phyloP scores from a whole-genome alignment of 2,329 filamentous ascomycete species.

The Fusarium nanum region DNA sequence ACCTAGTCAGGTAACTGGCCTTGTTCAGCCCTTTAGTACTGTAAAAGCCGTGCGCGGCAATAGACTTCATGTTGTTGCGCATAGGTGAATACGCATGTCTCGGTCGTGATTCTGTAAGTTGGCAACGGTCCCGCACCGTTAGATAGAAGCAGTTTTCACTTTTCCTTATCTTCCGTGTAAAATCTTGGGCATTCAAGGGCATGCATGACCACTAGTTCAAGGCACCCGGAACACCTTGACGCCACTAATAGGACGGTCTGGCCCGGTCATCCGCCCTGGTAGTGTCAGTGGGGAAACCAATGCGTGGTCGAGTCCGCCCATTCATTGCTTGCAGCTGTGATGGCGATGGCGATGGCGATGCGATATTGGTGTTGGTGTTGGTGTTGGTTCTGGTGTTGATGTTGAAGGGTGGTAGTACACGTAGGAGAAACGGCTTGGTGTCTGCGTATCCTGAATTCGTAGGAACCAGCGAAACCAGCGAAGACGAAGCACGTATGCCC shows the following conservation, averaged over 20 bases:
- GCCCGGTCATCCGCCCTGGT: slow-evolving; percentile 25
- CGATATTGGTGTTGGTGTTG: not conserved
- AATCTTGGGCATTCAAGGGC: not conserved
- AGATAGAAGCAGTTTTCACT: not conserved
- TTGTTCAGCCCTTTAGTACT: not conserved
- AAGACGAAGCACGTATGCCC: not conserved
- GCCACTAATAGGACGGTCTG: slow-evolving; percentile 23
- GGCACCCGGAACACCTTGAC: slow-evolving; percentile 19
- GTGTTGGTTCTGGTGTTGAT: not conserved
- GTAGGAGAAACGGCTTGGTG: slow-evolving; percentile 7
- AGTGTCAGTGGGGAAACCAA: not conserved
- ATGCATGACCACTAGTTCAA: slow-evolving; percentile 10
- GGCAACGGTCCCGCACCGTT: not conserved
- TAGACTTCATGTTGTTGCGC: not conserved
- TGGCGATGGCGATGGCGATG: not conserved
- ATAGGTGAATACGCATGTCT: not conserved
- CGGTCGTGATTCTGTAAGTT: not conserved
- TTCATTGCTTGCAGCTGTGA: slow-evolving; percentile 20
- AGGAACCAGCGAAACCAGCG: not conserved
- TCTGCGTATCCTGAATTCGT: slow-evolving; percentile 16
- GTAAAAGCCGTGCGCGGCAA: not conserved
- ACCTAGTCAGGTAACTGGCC: not conserved
- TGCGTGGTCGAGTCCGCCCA: not conserved
- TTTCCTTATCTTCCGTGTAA: slow-evolving; percentile 3
- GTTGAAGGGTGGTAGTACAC: slow-evolving; percentile 20